Evolutionary conservation across 2,329 filamentous ascomycete genomes (phyloP).

Genomic region (Fusarium keratoplasticum): DNA sequence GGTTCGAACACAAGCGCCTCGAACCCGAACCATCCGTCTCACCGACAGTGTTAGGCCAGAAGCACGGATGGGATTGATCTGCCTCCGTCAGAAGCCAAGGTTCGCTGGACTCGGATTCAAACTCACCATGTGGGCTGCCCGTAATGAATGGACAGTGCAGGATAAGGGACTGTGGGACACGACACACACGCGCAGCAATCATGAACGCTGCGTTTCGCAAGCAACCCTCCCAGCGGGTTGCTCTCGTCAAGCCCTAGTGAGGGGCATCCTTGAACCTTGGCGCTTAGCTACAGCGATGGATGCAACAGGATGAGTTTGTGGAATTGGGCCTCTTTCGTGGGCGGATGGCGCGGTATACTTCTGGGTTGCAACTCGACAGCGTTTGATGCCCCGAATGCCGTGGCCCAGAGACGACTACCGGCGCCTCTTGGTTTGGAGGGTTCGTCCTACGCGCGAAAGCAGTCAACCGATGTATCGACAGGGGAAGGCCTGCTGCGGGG

Average conservation of each 20-base stretch:
- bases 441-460: slow-evolving; percentile 16
- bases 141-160: slow-evolving; percentile 12
- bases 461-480: slow-evolving; percentile 31
- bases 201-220: slow-evolving; percentile 20
- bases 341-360: slow-evolving; percentile 13
- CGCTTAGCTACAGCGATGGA: slow-evolving; percentile 20
- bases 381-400: slow-evolving; percentile 29
- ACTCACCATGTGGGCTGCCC: slow-evolving; percentile 28
- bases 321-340: not conserved
- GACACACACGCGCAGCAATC: slow-evolving; percentile 13
- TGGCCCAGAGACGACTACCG: slow-evolving; percentile 31
- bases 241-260: slow-evolving; percentile 10
- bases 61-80: slow-evolving; percentile 19
- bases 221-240: slow-evolving; percentile 8
- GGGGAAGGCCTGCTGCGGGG: slow-evolving; percentile 37
- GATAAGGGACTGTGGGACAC: slow-evolving; percentile 20
- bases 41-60: slow-evolving; percentile 34
- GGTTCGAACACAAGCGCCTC: slow-evolving; percentile 5
- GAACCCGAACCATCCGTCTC: slow-evolving; percentile 23
- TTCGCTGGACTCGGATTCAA: slow-evolving; percentile 17
- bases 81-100: slow-evolving; percentile 28
- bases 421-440: slow-evolving; percentile 19
- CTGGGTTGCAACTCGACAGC: not conserved
- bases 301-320: slow-evolving; percentile 3
- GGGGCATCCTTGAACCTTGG: slow-evolving; percentile 15